phyloP scores from a whole-genome alignment of 2,329 filamentous ascomycete species.

The Trichoderma sp. region DNA sequence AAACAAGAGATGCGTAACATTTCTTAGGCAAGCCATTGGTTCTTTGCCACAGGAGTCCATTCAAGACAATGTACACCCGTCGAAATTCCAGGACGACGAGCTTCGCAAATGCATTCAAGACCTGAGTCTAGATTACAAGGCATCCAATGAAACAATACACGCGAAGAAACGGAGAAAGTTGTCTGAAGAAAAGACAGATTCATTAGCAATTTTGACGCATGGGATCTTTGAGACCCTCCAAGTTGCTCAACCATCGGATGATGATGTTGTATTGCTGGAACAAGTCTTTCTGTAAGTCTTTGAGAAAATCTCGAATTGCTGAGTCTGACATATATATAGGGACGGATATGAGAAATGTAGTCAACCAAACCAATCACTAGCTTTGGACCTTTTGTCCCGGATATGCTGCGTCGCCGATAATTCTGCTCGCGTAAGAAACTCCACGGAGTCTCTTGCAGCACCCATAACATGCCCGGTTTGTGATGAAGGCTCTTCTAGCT shows the following conservation, averaged over 20 bases:
- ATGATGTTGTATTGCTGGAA: conserved; percentile 37
- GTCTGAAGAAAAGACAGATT: conserved; percentile 26
- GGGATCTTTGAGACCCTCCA: conserved; percentile 37
- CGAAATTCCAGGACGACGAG: conserved; percentile 35
- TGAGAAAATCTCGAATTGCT: neutral
- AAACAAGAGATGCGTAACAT: conserved; percentile 35
- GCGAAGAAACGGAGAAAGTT: conserved; percentile 38
- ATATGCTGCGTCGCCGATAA: conserved; percentile 39
- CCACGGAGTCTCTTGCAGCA: conserved; percentile 1
- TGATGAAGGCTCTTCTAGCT: conserved; percentile 22
- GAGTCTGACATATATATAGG: conserved; percentile 35
- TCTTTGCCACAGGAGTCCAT: conserved; percentile 28
- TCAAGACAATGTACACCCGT: conserved; percentile 33
- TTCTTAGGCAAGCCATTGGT: conserved; percentile 35
- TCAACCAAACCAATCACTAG: conserved; percentile 53
- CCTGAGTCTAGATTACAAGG: conserved; percentile 35
- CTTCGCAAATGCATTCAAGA: conserved; percentile 35
- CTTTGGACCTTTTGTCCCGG: conserved; percentile 57
- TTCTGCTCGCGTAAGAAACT: neutral
- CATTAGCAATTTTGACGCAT: conserved; percentile 29
- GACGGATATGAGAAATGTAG: conserved; percentile 48
- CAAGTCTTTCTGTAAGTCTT: conserved; percentile 51
- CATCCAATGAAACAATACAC: conserved; percentile 22
- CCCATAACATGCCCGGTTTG: conserved; percentile 33
- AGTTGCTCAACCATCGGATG: conserved; percentile 29